Evolutionary conservation across 441 rosid genomes (phyloP).

Genomic region (Syzygium syzygioides): DNA sequence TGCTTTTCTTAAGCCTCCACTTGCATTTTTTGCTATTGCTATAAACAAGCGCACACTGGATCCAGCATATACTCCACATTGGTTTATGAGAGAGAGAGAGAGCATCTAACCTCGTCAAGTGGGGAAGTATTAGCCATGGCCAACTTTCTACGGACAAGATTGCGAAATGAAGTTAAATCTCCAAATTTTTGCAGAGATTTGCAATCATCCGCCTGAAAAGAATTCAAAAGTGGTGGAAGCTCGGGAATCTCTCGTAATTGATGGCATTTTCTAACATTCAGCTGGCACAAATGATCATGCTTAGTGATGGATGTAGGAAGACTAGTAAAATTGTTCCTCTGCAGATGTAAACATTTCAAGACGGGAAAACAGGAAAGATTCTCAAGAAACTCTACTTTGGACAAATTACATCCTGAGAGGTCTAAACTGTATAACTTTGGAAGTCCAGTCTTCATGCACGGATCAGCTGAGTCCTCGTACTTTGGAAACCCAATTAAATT

Average conservation of each 20-base stretch:
- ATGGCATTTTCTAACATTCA: accelerated
- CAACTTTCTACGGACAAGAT: no score
- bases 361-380: neutral
- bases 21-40: no score
- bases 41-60: no score
- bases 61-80: no score
- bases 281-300: accelerated
- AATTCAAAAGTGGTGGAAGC: neutral
- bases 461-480: neutral
- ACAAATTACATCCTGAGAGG: neutral
- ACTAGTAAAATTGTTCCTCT: accelerated
- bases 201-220: no score
- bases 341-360: accelerated
- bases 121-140: no score
- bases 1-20: no score
- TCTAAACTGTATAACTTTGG: neutral
- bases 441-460: neutral
- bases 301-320: neutral
- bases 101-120: no score
- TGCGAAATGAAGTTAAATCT: no score
- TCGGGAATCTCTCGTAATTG: neutral
- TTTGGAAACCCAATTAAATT: neutral
- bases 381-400: neutral
- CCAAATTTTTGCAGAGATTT: no score
- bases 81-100: no score